Conservation (phyloP, 1,284 basidiomycete genomes). For the Spongispora temasekensis region DNA sequence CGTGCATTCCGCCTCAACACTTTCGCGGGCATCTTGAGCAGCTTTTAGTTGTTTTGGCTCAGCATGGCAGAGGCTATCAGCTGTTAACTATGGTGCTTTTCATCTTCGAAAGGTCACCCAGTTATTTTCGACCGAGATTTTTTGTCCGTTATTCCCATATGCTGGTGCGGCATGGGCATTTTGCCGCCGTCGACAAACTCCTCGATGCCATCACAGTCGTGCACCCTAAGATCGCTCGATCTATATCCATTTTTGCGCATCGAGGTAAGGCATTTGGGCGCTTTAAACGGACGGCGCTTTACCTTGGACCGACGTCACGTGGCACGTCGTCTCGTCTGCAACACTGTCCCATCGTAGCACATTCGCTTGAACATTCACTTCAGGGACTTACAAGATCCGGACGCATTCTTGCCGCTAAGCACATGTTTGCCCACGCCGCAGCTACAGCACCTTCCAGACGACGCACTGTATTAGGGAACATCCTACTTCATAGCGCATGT, state of each 20-base stretch:
- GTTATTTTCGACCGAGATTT: slow-evolving; percentile 26
- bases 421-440: slow-evolving; percentile 38
- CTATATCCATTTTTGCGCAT: slow-evolving; percentile 10
- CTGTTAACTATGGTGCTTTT: slow-evolving; percentile 20
- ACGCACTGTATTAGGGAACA: slow-evolving; percentile 53
- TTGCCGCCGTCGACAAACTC: slow-evolving; percentile 15
- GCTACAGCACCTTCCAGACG: slow-evolving; percentile 31
- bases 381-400: slow-evolving; percentile 27
- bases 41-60: slow-evolving; percentile 25
- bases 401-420: slow-evolving; percentile 44
- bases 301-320: slow-evolving; percentile 16
- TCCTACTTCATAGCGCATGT: slow-evolving; percentile 50
- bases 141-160: slow-evolving; percentile 22
- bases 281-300: background rate
- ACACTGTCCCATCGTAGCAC: slow-evolving; percentile 2
- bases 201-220: slow-evolving; percentile 9
- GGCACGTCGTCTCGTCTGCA: slow-evolving; percentile 22
- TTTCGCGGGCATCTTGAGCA: slow-evolving; percentile 32
- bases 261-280: slow-evolving; percentile 12
- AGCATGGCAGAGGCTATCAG: slow-evolving; percentile 17
- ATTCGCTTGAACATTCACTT: slow-evolving; percentile 16
- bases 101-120: slow-evolving; percentile 17
- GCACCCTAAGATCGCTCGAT: slow-evolving; percentile 14
- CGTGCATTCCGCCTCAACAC: slow-evolving; percentile 22
- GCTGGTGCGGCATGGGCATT: slow-evolving; percentile 22